A percentile compares a stretch with the other conserved stretches of the same genome.
Conservation (phyloP, 805 yeast genomes). For the Yarrowia keelungensis region DNA sequence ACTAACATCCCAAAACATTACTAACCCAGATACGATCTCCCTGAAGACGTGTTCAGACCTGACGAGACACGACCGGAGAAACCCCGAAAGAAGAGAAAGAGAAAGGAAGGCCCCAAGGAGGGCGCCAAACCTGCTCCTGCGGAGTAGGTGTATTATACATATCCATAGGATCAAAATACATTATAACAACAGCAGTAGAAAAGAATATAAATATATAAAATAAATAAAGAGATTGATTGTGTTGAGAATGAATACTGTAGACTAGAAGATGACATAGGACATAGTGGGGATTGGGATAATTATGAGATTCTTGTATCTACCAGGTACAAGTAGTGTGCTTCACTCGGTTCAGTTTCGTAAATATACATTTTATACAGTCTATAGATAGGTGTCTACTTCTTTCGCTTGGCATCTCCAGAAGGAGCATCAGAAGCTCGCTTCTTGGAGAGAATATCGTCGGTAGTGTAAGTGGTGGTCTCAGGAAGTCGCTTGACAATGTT, state of each 20-base stretch:
- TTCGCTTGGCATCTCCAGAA: slow-evolving; percentile 5
- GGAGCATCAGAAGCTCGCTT: slow-evolving; percentile 16
- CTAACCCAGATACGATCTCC: slow-evolving; percentile 64
- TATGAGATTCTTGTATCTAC: too few species aligned
- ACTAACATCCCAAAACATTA: not conserved
- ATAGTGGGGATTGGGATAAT: too few species aligned
- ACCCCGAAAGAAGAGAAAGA: slow-evolving; percentile 61
- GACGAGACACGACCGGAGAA: slow-evolving; percentile 80
- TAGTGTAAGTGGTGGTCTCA: slow-evolving; percentile 18
- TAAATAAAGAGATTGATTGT: slow-evolving; percentile 6
- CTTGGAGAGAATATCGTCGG: slow-evolving; percentile 21
- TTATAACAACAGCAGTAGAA: slow-evolving; percentile 1
- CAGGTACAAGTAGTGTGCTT: too few species aligned
- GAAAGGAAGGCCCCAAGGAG: slow-evolving; percentile 42
- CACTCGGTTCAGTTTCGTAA: not conserved
- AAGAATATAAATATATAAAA: not conserved
- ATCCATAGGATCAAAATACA: slow-evolving; percentile 19
- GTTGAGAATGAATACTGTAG: not conserved
- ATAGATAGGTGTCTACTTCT: slow-evolving; percentile 11
- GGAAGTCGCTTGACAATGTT: slow-evolving; percentile 17
- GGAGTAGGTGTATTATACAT: slow-evolving; percentile 6
- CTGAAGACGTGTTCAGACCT: slow-evolving; percentile 80
- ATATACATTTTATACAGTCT: not conserved
- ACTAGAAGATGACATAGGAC: too few species aligned
- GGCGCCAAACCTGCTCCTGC: slow-evolving; percentile 17